A percentile compares a stretch with the other conserved stretches of the same genome.
These are phyloP conservation scores for Calophaca sinica DNA, from an alignment of 306 rosid species.

Conservation along the genomic window DNA sequence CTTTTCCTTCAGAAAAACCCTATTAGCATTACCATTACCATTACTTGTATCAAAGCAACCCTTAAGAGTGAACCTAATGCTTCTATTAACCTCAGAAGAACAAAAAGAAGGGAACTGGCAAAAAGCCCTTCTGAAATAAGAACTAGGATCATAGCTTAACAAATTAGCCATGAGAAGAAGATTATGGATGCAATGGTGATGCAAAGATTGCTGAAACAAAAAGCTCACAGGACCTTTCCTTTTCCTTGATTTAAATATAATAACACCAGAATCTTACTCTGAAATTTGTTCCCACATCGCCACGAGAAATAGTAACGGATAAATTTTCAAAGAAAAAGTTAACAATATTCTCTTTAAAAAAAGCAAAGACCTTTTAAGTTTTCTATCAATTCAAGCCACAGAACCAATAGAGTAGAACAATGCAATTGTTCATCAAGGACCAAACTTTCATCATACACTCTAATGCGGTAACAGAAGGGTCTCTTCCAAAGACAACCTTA, in stretches of 20 bases:
- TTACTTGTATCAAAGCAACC: slow-evolving; percentile 48
- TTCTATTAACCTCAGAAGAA: slow-evolving; percentile 35
- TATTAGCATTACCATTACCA: slow-evolving; percentile 28
- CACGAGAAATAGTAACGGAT: neutral
- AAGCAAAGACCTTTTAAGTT: neutral
- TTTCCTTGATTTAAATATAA: too few relatives aligned
- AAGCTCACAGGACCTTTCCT: slow-evolving; percentile 29
- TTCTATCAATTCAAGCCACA: slow-evolving; percentile 11
- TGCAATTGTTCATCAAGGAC: slow-evolving; percentile 27
- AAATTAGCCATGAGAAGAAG: slow-evolving; percentile 45
- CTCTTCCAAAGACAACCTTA: slow-evolving; percentile 20
- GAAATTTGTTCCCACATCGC: slow-evolving; percentile 5
- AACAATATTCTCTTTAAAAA: slow-evolving; percentile 5
- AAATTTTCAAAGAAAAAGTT: neutral
- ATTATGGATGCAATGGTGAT: neutral
- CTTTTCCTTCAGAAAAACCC: slow-evolving; percentile 54
- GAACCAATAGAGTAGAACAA: slow-evolving; percentile 17
- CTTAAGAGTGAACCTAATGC: slow-evolving; percentile 30
- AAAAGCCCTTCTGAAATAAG: slow-evolving; percentile 34
- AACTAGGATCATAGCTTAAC: slow-evolving; percentile 44
- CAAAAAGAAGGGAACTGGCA: slow-evolving; percentile 41
- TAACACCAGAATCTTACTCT: neutral
- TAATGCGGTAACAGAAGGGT: slow-evolving; percentile 29
- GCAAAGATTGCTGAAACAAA: slow-evolving; percentile 42
- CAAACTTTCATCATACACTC: slow-evolving; percentile 27